phyloP scores from a whole-genome alignment of 495 filamentous ascomycete species.

The Penicillium samsonianum region DNA sequence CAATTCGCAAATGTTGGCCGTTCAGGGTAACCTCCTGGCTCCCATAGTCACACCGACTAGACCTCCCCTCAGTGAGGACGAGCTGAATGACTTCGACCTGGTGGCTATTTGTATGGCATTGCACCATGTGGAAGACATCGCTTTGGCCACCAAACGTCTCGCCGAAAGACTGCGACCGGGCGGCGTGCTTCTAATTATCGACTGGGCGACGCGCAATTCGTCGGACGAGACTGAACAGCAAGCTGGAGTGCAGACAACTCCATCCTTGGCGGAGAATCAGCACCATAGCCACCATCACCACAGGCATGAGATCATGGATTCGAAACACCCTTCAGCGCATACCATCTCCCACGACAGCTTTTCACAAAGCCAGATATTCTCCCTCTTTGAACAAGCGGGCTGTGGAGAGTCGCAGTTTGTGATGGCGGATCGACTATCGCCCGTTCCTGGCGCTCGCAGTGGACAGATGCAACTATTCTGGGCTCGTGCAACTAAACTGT shows the following conservation, averaged over 20 bases:
- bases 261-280: neutral
- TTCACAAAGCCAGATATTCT: neutral
- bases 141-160: neutral
- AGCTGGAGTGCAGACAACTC: neutral
- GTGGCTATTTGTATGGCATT: neutral
- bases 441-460: neutral
- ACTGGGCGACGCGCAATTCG: neutral
- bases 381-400: neutral
- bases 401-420: neutral
- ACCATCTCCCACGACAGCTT: neutral
- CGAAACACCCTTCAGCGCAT: neutral
- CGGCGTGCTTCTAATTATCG: neutral
- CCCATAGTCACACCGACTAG: neutral
- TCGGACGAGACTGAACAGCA: neutral
- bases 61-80: neutral
- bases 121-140: neutral
- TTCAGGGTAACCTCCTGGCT: neutral
- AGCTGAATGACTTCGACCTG: neutral
- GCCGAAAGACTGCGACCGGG: neutral
- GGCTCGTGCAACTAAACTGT: neutral
- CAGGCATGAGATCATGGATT: neutral
- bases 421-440: neutral
- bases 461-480: neutral
- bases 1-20: neutral
- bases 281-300: neutral